Evolutionary conservation across 2,329 filamentous ascomycete genomes (phyloP), one percentile per base, ranked within the genome.

Genomic region (Mollisia scopiformis): DNA sequence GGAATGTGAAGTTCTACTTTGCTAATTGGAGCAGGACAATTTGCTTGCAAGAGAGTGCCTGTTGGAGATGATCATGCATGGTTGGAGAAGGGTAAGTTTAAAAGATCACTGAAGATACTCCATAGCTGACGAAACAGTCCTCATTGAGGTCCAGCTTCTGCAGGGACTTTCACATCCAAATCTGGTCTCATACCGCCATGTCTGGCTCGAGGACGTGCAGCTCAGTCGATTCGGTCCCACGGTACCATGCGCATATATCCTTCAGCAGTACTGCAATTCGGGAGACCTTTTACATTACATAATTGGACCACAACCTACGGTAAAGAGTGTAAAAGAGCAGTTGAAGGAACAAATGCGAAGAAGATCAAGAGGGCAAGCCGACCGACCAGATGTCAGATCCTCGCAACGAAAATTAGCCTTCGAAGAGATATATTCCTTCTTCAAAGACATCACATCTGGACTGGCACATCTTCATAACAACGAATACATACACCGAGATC

Each of bases 231-330:
- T 99, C 74, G 91, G 93, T 0, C 95, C 96, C 0, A 92, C 87
- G 57, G 93, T 99, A 1, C 93, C 93, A 11, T 98, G 94, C 71
- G 93, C 94, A 4, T 99, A 97, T 74, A 99, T 99, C 59, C 82
- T 99, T 7, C 95, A 99, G 73, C 93, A 99, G 72, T 99, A 97
- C 71, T 99, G 96, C 78, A 98, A 99, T 73, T 84, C 88, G 1
- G 95, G 95, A 16, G 95, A 99, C 72, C 81, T 99, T 19, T 89
- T 97, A 61, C 88, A 90, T 65, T 96, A 96, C 73, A 87, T 99
- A 16, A 80, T 93, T n/a, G 88, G 89, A 6, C 84, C 88, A 6
- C 78, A 79, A 25, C 81, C 86, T 0, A 84, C 85, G 54, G 82
- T 86, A 52, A 81, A 82, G 1, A 72, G 79, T 0, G 92, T 91